Evolutionary conservation across 2,329 filamentous ascomycete species (phyloP), one percentile per base, ranked within the genome.

Genomic region (Orbilia blumenaviensis): DNA sequence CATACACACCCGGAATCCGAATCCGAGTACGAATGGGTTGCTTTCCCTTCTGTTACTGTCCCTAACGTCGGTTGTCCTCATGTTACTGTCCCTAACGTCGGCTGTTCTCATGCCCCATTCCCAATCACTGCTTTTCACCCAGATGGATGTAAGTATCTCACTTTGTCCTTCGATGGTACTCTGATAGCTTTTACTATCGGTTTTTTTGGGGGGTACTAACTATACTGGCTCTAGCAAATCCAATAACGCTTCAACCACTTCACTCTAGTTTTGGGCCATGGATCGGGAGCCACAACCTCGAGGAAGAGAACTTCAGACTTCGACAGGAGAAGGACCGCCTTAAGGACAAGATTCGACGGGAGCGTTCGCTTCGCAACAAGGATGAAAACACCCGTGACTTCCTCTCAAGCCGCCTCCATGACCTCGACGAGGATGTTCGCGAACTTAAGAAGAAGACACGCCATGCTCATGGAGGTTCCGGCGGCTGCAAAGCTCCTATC

Each of bases 221-320:
- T 6, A n/a, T n/a, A 9, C 5, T 16, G 38, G 34, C 29, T 54
- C 1, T 46, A 75, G 71, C 56, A 16, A 56, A 62, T 6, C 71
- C 71, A 16, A 68, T 75, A 14, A 54, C 48, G 7, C 44, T 75
- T 8, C 61, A 68, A 23, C 62, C 71, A 9, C 18, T 61, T n/a
- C 42, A 50, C 18, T 10, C 36, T 32, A 36, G 36, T 6, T 46
- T 27, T 14, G 18, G 18, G 0, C 36, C 14, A 21, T 63, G 52
- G 48, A 12, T 54, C 0, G 21, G 18, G 36, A 41, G 25, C 9
- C 50, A 64, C 1, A 41, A 48, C 9, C 50, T 69, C 1, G 48
- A 48, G 10, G 72, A 60, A 25, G 72, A 76, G n/a, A 76, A 76
- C 10, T 8, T n/a, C 18, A 56, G 52, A 36, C 64, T 76, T 21